Evolutionary conservation across 148 eudicot genomes (phyloP), one percentile per base, ranked within the genome.

Genomic region (Fallopia convolvulus): DNA sequence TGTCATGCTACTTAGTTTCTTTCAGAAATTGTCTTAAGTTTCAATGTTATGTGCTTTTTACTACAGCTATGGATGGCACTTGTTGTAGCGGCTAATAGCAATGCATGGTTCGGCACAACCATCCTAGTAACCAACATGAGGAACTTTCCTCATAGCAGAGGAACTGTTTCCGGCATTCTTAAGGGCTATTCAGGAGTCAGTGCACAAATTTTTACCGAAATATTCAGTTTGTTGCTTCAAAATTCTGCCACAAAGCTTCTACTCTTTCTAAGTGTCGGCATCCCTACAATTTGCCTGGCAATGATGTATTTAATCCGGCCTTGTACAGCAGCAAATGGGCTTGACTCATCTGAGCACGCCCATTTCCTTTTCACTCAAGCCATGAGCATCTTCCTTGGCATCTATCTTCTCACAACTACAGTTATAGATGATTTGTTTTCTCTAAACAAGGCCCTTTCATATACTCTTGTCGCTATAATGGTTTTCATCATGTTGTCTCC

Each of bases 81-180:
- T 10, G 83, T 87, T 75, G 84, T 94, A 21, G 98, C 85, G 60
- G 85, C 97, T 76, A 90, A 92, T 79, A 90, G 97, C 85, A 82
- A 86, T 56, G 95, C 98, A 44, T 94, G 97, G 97, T 79, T 94
- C 23, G 82, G 83, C 49, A 94, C 97, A 7, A 86, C 97, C 0
- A 89, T 88, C 5, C 92, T 94, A 8, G 97, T 94, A 2, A 94
- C 97, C 71, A 94, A 94, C 89, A 92, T 94, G 97, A 88, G 90
- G 78, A 94, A 94, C 79, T 94, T 94, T 70, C 98, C 98, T 52
- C 75, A 83, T 65, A 90, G 86, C 66, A 79, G 97, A 68, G 98
- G 98, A 74, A 90, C 93, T 0, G 92, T 94, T 49, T 93, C 98
- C 0, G 94, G 99, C 73, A 88, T 92, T 60, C 87, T 94, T 13